Conservation (phyloP, 352 stramenopile species). For the Globisporangium abappressorium region DNA sequence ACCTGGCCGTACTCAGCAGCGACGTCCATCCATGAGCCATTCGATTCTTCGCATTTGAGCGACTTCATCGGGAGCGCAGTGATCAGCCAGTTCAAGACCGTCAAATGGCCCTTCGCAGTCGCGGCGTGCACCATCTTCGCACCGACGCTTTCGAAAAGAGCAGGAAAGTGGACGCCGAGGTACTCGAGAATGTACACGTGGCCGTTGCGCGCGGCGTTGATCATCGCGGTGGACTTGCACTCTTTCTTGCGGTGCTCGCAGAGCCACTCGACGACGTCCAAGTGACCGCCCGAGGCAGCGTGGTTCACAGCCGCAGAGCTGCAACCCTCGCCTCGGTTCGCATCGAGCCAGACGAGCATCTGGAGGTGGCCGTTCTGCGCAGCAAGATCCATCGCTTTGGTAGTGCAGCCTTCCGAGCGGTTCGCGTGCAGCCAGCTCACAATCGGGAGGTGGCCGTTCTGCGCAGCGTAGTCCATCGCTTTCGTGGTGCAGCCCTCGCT, state of each 20-base stretch:
- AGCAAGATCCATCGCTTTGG: slow-evolving; percentile 62
- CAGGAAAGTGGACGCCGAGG: slow-evolving; percentile 36
- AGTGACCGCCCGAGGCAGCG: slow-evolving; percentile 45
- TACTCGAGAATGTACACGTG: slow-evolving; percentile 63
- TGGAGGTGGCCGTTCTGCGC: slow-evolving; percentile 57
- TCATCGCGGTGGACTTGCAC: slow-evolving; percentile 49
- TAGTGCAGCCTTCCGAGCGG: slow-evolving; percentile 42
- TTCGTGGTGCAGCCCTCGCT: slow-evolving; percentile 58
- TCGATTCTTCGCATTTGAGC: slow-evolving; percentile 61
- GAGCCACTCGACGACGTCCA: slow-evolving; percentile 61
- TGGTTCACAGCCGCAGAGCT: slow-evolving; percentile 65
- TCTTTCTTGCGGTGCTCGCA: slow-evolving; percentile 44
- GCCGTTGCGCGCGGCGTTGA: slow-evolving; percentile 53
- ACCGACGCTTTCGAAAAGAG: slow-evolving; percentile 46
- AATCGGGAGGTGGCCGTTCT: slow-evolving; percentile 46
- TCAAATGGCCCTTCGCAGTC: slow-evolving; percentile 54
- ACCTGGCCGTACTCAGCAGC: slow-evolving; percentile 65
- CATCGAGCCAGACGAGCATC: slow-evolving; percentile 68
- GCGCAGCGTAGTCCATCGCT: slow-evolving; percentile 62
- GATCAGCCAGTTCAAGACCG: slow-evolving; percentile 63
- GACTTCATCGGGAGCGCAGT: slow-evolving; percentile 52
- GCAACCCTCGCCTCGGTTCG: slow-evolving; percentile 63
- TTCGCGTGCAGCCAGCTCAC: slow-evolving; percentile 60
- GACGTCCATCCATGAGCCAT: slow-evolving; percentile 72
- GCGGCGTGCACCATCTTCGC: slow-evolving; percentile 64